Percentiles rank a stretch among this genome's conserved stretches.
These are phyloP conservation scores for Sordariomycetes sp. DNA, from an alignment of 2,329 filamentous ascomycete genomes.

Conservation along the genomic window DNA sequence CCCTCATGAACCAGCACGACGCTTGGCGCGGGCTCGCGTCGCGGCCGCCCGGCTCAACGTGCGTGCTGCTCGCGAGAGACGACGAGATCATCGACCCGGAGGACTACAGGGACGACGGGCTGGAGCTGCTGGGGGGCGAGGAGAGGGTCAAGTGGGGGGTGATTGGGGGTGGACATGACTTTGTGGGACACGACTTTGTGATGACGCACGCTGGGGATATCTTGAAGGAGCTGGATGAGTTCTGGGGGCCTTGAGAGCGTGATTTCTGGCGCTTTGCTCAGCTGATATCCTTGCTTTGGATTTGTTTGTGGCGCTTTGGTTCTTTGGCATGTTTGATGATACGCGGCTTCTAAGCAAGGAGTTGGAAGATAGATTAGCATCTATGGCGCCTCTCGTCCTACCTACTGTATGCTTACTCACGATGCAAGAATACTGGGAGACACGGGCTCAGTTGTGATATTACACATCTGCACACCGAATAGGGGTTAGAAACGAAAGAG, in stretches of 20 bases:
- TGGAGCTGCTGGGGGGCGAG: constrained; percentile 39
- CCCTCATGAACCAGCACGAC: constrained; percentile 39
- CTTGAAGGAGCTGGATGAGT: constrained; percentile 32
- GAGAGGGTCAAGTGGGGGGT: constrained; percentile 37
- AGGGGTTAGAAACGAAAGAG: not conserved
- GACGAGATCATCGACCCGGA: constrained; percentile 42
- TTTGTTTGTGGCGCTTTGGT: not conserved
- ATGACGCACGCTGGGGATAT: constrained; percentile 41
- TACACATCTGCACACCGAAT: not conserved
- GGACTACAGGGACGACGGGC: constrained; percentile 36
- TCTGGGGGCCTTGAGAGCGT: constrained; percentile 25
- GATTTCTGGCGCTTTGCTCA: not conserved
- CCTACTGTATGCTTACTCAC: no score
- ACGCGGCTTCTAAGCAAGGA: not conserved
- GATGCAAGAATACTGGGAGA: no score
- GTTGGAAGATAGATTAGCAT: not conserved
- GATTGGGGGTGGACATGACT: constrained; percentile 47
- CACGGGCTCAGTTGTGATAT: no score
- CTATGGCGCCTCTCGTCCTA: not conserved
- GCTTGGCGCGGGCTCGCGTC: constrained; percentile 35
- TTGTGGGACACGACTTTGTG: constrained; percentile 49
- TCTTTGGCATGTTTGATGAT: not conserved
- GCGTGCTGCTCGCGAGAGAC: constrained; percentile 37
- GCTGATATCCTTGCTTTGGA: not conserved
- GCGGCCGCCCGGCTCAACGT: constrained; percentile 31